Conservation (phyloP, 163 green algal species). For the Coccomyxa subellipsoidea region DNA sequence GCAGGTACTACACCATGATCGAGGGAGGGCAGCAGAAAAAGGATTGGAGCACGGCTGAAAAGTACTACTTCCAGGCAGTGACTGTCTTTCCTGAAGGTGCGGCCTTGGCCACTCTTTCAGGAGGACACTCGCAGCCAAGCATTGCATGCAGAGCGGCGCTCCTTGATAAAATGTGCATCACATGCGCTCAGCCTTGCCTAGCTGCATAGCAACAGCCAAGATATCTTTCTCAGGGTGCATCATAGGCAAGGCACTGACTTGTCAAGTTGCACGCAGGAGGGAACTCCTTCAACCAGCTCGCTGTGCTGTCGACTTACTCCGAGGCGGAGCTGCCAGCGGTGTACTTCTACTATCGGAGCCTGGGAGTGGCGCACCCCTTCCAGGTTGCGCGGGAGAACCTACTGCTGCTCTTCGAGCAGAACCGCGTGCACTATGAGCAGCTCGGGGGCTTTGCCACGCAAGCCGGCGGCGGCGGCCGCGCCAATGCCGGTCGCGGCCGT, state of each 20-base stretch:
- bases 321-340: slow-evolving; percentile 59
- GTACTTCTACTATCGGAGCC: slow-evolving; percentile 61
- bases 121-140: neutral
- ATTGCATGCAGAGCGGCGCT: neutral
- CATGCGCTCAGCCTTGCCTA: too few relatives aligned
- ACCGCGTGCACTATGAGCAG: slow-evolving; percentile 17
- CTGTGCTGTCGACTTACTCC: slow-evolving; percentile 59
- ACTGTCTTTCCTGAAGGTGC: slow-evolving; percentile 23
- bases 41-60: slow-evolving; percentile 22
- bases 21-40: slow-evolving; percentile 2
- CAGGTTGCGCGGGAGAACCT: slow-evolving; percentile 74
- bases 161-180: too few relatives aligned
- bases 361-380: slow-evolving; percentile 71
- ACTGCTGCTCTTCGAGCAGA: slow-evolving; percentile 73
- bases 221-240: too few relatives aligned
- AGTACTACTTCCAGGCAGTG: slow-evolving; percentile 22
- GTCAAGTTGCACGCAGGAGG: slow-evolving; percentile 46
- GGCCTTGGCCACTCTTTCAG: neutral
- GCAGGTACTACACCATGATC: neutral
- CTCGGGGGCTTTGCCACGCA: neutral
- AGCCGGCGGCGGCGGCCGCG: neutral
- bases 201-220: too few relatives aligned
- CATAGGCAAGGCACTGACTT: too few relatives aligned
- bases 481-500: neutral
- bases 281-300: slow-evolving; percentile 81